Conservation (phyloP, 2,329 filamentous ascomycete genomes). For the Penicillium sp. region DNA sequence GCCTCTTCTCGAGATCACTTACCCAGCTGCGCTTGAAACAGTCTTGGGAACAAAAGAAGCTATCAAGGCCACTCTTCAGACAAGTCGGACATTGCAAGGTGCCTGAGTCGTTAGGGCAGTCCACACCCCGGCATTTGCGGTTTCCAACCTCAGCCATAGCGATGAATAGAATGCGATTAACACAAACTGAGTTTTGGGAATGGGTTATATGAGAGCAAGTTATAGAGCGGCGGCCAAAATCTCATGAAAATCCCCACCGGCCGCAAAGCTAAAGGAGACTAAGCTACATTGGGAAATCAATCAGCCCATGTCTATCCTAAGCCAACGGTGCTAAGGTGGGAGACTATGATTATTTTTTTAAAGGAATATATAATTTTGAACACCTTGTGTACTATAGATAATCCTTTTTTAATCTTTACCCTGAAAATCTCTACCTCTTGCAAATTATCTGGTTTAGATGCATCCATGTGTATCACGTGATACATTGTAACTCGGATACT, state of each 20-base stretch:
- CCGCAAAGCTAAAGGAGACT: background rate
- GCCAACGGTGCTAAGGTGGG: too few relatives aligned
- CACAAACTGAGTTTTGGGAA: background rate
- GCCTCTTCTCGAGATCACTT: constrained; percentile 45
- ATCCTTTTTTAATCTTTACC: too few relatives aligned
- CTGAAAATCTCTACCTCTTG: too few relatives aligned
- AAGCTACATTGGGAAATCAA: background rate
- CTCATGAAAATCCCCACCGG: constrained; percentile 10
- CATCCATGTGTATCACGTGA: too few relatives aligned
- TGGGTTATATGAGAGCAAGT: background rate
- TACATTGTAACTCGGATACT: too few relatives aligned
- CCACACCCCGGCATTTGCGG: constrained; percentile 70
- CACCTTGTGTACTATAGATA: too few relatives aligned
- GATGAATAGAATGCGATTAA: background rate
- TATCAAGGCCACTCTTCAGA: constrained; percentile 84
- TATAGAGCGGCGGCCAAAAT: background rate
- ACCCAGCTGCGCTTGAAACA: constrained; percentile 99
- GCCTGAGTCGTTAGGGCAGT: constrained; percentile 85
- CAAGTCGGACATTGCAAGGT: constrained; percentile 92
- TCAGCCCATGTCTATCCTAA: too few relatives aligned
- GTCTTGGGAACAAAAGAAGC: constrained; percentile 96
- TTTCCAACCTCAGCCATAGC: constrained; percentile 31
- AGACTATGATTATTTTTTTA: too few relatives aligned
- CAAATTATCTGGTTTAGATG: too few relatives aligned
- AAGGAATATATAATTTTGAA: too few relatives aligned